Percentiles rank a stretch among this genome's conserved stretches.
Conservation (phyloP, 441 rosid genomes). For the Breynia disticha region DNA sequence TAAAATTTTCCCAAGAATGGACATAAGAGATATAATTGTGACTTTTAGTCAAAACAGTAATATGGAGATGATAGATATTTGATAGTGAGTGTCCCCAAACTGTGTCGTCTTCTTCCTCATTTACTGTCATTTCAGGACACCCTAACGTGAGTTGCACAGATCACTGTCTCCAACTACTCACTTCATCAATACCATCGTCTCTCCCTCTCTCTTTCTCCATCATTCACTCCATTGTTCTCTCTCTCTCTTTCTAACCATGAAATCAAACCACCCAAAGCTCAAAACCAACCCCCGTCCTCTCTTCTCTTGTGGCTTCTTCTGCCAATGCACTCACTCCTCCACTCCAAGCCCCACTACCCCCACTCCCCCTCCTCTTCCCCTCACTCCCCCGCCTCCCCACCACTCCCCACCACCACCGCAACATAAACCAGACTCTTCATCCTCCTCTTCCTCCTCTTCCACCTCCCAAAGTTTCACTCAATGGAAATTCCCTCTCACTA, state of each 20-base stretch:
- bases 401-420: conserved; percentile 19
- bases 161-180: conserved; percentile 8
- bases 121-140: too few relatives aligned
- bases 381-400: conserved; percentile 22
- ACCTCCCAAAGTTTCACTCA: conserved; percentile 84
- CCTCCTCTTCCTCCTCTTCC: conserved; percentile 68
- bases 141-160: too few relatives aligned
- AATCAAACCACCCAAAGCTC: conserved; percentile 40
- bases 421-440: conserved; percentile 31
- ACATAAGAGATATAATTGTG: too few relatives aligned
- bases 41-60: too few relatives aligned
- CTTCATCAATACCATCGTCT: conserved; percentile 7
- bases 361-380: conserved; percentile 35
- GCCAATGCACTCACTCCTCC: conserved; percentile 57
- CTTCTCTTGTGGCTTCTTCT: conserved; percentile 74
- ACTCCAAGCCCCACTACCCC: conserved; percentile 52
- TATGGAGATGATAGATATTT: too few relatives aligned
- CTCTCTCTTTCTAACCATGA: conserved; percentile 31
- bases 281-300: conserved; percentile 62
- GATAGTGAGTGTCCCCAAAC: too few relatives aligned
- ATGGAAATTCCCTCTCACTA: conserved; percentile 59
- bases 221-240: conserved; percentile 10
- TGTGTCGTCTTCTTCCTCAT: too few relatives aligned
- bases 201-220: conserved; percentile 7
- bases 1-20: too few relatives aligned